phyloP scores from a whole-genome alignment of 116 monocot genomes.

The Trichopus zeylanicus region DNA sequence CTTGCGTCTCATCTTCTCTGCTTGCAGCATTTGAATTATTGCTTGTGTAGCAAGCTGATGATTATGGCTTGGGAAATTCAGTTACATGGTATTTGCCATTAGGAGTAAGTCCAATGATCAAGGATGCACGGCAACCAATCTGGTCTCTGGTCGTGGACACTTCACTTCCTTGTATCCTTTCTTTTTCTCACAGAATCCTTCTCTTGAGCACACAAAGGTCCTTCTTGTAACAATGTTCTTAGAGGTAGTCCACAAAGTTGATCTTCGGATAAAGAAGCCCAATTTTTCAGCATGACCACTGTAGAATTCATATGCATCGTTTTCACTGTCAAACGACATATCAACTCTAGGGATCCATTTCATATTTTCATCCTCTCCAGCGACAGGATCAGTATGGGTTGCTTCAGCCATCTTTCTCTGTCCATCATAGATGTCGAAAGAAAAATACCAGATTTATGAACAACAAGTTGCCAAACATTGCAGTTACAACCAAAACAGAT shows the following conservation, averaged over 20 bases:
- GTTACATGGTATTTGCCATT: slow-evolving; percentile 28
- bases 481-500: too few species aligned
- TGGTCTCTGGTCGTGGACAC: slow-evolving; percentile 20
- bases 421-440: too few species aligned
- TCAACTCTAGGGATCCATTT: slow-evolving; percentile 10
- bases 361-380: not conserved
- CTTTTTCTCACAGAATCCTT: slow-evolving; percentile 12
- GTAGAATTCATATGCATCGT: slow-evolving; percentile 22
- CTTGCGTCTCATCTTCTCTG: not conserved
- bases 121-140: slow-evolving; percentile 38
- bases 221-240: slow-evolving; percentile 4
- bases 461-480: too few species aligned
- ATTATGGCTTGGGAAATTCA: slow-evolving; percentile 37
- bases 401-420: slow-evolving; percentile 4
- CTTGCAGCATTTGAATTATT: not conserved
- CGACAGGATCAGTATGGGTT: not conserved
- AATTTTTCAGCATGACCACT: slow-evolving; percentile 13
- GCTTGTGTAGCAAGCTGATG: slow-evolving; percentile 22
- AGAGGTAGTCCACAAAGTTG: slow-evolving; percentile 1
- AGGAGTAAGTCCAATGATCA: slow-evolving; percentile 25
- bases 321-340: slow-evolving; percentile 20
- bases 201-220: slow-evolving; percentile 14
- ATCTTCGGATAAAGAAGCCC: slow-evolving; percentile 11
- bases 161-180: slow-evolving; percentile 10
- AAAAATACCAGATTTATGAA: too few species aligned